Conservation (phyloP, 306 rosid species). For the Rosa multiflora region DNA sequence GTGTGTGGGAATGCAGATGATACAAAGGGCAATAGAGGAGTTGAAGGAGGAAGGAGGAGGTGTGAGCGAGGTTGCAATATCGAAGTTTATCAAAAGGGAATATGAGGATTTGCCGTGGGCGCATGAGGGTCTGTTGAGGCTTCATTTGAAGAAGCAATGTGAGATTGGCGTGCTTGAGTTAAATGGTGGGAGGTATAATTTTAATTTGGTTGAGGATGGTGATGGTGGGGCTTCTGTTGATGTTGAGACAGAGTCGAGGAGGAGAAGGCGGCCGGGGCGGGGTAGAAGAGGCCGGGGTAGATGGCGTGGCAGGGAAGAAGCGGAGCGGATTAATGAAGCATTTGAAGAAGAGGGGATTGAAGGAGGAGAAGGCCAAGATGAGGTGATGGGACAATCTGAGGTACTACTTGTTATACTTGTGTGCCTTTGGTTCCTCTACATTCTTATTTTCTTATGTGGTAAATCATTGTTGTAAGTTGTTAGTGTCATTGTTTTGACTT, state of each 20-base stretch:
- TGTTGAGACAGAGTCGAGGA: conserved; percentile 3
- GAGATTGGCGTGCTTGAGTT: conserved; percentile 32
- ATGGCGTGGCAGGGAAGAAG: background rate
- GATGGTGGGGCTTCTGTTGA: conserved; percentile 12
- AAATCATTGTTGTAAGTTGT: background rate
- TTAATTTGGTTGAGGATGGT: conserved; percentile 13
- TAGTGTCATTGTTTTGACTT: background rate
- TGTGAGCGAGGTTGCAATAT: conserved; percentile 25
- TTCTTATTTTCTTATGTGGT: background rate
- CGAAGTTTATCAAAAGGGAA: conserved; percentile 29
- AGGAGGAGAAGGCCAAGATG: conserved; percentile 3
- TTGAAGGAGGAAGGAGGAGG: conserved; percentile 31
- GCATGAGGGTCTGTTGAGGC: conserved; percentile 27
- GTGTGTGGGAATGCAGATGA: conserved; percentile 30
- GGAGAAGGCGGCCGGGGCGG: background rate
- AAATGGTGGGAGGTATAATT: conserved; percentile 23
- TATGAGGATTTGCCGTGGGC: conserved; percentile 32
- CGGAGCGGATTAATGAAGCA: background rate
- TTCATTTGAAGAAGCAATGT: conserved; percentile 39
- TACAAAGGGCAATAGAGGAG: conserved; percentile 33
- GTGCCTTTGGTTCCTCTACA: background rate
- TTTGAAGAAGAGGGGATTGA: conserved; percentile 1
- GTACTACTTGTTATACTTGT: background rate
- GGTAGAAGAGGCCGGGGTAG: conserved; percentile 5
- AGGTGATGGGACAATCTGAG: conserved; percentile 16